Base-by-base conservation (phyloP, 768 basidiomycete genomes). In the Lactarius pseudohatsudake region DNA sequence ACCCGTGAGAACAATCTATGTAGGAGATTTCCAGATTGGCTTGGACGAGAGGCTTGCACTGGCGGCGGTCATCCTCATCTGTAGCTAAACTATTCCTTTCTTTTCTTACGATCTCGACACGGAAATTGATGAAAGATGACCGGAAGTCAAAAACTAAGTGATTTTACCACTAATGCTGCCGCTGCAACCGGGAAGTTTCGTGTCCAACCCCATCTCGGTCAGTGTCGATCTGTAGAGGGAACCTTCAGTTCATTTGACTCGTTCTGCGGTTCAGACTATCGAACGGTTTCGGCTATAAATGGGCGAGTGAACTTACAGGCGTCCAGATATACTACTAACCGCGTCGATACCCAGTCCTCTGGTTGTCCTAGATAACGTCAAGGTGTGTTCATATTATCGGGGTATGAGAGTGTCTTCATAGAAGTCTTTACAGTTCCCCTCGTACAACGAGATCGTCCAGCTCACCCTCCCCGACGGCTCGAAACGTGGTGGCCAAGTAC, bases 211-310 rank as follows among this genome's bases (percentile, higher is more conserved):
- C 91, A 93, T 79, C 82, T 96, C 70, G 93, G 93, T 94, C 47
- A 57, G 69, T 59, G 36, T 62, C 41, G 22, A 64, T 22, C 54
- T 13, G 60, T 38, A 16, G 61, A 54, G 10, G 15, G 4, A 16
- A 30, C 30, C 56, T 8, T 20, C 55, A 20, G 41, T 32, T 10
- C 34, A 55, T 61, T 22, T 41, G 38, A 40, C 54, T 38, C 62
- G 40, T 34, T 38, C 50, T 66, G 72, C 59, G 59, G 56, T 71
- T 32, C 75, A 96, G 95, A 98, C 79, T 98, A 98, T 80, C 86
- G 94, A 69, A 98, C 96, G n/a, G 97, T 99, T 60, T 94, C 95
- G 73, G 96, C 95, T 68, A 91, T 98, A 79, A 98, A 98, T 74
- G 97, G 96, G 95, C 92, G 74, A 79, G 86, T 77, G 34, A 38